These are phyloP conservation scores for Colletotrichum sansevieriae DNA, from an alignment of 2,329 filamentous ascomycete genomes.

Conservation along the genomic window DNA sequence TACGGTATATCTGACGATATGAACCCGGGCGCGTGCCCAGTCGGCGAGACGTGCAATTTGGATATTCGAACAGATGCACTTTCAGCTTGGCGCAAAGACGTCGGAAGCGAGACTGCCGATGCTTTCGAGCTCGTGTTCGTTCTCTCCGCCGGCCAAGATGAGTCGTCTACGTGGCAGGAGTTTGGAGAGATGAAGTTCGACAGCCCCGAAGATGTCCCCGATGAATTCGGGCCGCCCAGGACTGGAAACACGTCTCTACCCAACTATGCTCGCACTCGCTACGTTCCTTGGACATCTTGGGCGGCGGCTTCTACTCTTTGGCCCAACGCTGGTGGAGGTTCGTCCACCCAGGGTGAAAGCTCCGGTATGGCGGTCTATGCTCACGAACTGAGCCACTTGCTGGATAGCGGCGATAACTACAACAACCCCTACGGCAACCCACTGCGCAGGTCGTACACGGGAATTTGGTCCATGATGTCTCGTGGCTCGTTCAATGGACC, in stretches of 20 bases:
- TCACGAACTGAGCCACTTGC: slow-evolving; percentile 65
- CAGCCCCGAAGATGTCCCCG: slow-evolving; percentile 60
- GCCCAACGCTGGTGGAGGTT: slow-evolving; percentile 66
- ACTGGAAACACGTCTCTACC: slow-evolving; percentile 50
- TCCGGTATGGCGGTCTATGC: slow-evolving; percentile 67
- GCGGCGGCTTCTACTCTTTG: slow-evolving; percentile 63
- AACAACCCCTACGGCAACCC: slow-evolving; percentile 65
- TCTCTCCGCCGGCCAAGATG: slow-evolving; percentile 66
- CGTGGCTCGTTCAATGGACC: slow-evolving; percentile 66
- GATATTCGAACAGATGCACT: slow-evolving; percentile 64
- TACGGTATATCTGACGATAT: slow-evolving; percentile 64
- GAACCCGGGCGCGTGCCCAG: slow-evolving; percentile 62
- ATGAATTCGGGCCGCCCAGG: slow-evolving; percentile 62
- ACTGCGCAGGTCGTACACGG: slow-evolving; percentile 61
- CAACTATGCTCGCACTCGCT: slow-evolving; percentile 63
- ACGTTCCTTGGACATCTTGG: slow-evolving; percentile 68
- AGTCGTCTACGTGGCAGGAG: slow-evolving; percentile 68
- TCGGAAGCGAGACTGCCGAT: slow-evolving; percentile 62
- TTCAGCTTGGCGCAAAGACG: slow-evolving; percentile 63
- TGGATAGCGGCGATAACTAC: slow-evolving; percentile 67
- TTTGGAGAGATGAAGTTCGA: slow-evolving; percentile 68
- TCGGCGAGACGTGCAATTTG: slow-evolving; percentile 56
- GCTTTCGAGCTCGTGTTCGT: slow-evolving; percentile 66
- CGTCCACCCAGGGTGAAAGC: slow-evolving; percentile 66
- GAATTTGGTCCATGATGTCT: slow-evolving; percentile 66